Evolutionary conservation across 23 red algal species (phyloP).

Genomic region (Cyanidioschyzon merolae): DNA sequence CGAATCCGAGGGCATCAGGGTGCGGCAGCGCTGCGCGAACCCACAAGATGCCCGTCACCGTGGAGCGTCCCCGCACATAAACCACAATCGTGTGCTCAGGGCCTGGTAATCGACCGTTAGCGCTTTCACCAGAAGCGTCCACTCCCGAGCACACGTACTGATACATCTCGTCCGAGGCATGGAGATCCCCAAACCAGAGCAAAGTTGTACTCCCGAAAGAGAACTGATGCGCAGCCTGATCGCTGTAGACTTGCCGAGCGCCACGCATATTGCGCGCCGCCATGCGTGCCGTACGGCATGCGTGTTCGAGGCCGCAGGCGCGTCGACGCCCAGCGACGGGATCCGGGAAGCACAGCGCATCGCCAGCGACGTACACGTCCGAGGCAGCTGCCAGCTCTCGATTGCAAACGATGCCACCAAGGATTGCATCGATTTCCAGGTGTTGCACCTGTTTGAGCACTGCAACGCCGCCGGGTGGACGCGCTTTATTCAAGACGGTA

Average conservation of each 20-base stretch:
- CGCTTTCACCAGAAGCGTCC: neutral
- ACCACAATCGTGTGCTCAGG: neutral
- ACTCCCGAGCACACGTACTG: neutral
- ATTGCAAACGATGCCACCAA: constrained; percentile 23
- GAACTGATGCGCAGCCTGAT: neutral
- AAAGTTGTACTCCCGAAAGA: neutral
- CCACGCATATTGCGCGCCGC: constrained; percentile 23
- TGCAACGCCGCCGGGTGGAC: neutral
- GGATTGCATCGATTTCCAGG: neutral
- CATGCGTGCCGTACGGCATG: neutral
- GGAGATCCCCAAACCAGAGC: neutral
- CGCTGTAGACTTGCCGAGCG: constrained; percentile 1
- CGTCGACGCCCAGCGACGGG: neutral
- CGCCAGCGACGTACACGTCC: constrained; percentile 29
- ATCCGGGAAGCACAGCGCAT: constrained; percentile 17
- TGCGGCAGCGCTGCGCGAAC: neutral
- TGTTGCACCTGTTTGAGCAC: neutral
- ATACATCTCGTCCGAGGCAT: neutral
- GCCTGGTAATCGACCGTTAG: neutral
- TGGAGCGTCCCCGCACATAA: constrained; percentile 6
- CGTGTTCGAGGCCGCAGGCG: constrained; percentile 17
- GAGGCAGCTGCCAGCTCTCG: constrained; percentile 20
- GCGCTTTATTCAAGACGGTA: neutral
- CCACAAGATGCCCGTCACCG: neutral
- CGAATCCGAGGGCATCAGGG: neutral